Conservation (phyloP, 1,284 basidiomycete species). For the Cryptococcus sp. region DNA sequence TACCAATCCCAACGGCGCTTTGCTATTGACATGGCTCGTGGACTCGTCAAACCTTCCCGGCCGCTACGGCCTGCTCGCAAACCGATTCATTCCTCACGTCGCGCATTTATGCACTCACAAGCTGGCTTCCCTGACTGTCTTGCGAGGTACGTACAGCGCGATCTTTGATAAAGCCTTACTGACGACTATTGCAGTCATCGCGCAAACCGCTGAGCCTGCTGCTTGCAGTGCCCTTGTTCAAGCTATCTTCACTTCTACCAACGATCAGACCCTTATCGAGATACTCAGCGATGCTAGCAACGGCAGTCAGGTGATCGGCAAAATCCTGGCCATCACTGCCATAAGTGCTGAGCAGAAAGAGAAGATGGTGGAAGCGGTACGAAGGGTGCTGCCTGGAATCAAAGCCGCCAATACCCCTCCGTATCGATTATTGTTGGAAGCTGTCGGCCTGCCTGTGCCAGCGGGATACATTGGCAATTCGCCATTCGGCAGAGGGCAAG, state of each 20-base stretch:
- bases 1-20: conserved; percentile 94
- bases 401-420: conserved; percentile 88
- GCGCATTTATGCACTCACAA: conserved; percentile 98
- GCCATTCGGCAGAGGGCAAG: conserved; percentile 6
- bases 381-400: conserved; percentile 80
- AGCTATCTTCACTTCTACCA: conserved; percentile 78
- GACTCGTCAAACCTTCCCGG: conserved; percentile 92
- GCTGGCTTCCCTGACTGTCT: conserved; percentile 87
- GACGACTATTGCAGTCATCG: conserved; percentile 61
- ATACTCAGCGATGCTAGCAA: conserved; percentile 94
- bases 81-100: conserved; percentile 92
- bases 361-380: conserved; percentile 77
- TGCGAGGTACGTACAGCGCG: conserved; percentile 60
- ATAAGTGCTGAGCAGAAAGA: conserved; percentile 71
- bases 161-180: neutral
- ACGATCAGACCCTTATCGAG: conserved; percentile 86
- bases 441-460: conserved; percentile 86
- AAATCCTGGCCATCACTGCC: conserved; percentile 83
- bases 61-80: conserved; percentile 86
- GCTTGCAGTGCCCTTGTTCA: conserved; percentile 74
- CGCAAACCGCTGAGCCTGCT: conserved; percentile 84
- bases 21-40: conserved; percentile 93
- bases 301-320: conserved; percentile 89
- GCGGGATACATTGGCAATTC: conserved; percentile 19
- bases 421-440: conserved; percentile 89